Conservation (phyloP, 73 alveolate species). For the Paramecium sonneborni region DNA sequence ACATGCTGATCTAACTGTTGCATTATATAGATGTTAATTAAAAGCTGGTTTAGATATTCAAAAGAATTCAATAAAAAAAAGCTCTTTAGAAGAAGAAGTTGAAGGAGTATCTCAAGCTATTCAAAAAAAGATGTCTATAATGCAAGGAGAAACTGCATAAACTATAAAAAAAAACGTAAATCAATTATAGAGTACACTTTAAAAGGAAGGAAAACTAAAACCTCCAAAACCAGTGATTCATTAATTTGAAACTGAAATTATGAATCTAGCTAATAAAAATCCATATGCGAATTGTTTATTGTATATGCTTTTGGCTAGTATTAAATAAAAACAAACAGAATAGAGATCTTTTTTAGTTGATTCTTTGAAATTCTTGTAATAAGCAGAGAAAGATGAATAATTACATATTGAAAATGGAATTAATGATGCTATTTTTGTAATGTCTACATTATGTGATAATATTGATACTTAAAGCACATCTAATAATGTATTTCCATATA, state of each 20-base stretch:
- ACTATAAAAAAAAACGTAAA: constrained; percentile 77
- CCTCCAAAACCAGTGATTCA: constrained; percentile 91
- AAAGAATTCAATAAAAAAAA: constrained; percentile 34
- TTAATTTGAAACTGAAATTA: constrained; percentile 72
- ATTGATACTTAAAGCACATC: constrained; percentile 54
- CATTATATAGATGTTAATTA: constrained; percentile 74
- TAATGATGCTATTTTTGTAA: constrained; percentile 76
- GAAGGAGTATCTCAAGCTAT: constrained; percentile 66
- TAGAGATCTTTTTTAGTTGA: constrained; percentile 70
- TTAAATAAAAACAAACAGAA: constrained; percentile 73
- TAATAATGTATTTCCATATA: constrained; percentile 74
- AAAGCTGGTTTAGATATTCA: constrained; percentile 61
- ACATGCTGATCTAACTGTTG: constrained; percentile 76
- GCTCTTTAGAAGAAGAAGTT: constrained; percentile 69
- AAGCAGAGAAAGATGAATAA: constrained; percentile 75
- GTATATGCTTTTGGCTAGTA: constrained; percentile 75
- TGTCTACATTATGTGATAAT: constrained; percentile 71
- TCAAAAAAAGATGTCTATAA: constrained; percentile 82
- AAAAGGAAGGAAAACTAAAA: constrained; percentile 93
- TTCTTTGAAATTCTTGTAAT: constrained; percentile 69
- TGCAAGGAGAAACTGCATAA: constrained; percentile 69
- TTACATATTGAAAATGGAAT: constrained; percentile 60
- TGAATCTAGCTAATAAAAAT: constrained; percentile 71
- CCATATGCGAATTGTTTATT: constrained; percentile 76
- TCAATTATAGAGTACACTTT: constrained; percentile 82